Conservation (phyloP, 2,329 filamentous ascomycete species). For the Pseudogymnoascus sp. region DNA sequence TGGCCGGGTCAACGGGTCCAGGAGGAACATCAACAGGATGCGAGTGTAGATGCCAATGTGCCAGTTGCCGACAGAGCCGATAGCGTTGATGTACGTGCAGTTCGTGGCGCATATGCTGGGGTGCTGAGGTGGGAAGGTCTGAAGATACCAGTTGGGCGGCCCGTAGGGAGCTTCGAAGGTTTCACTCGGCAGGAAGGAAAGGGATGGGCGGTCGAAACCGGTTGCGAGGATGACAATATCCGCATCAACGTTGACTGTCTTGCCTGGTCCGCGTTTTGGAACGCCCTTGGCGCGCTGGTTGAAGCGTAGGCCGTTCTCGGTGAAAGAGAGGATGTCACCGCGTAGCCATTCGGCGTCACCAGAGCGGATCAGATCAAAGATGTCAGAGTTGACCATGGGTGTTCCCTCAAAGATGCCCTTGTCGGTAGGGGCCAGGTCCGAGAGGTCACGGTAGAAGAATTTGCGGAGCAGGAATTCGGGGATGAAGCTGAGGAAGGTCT, state of each 20-base stretch:
- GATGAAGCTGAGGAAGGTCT: constrained; percentile 69
- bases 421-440: constrained; percentile 61
- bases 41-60: constrained; percentile 87
- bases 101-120: constrained; percentile 73
- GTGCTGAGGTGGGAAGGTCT: constrained; percentile 72
- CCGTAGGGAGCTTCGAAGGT: constrained; percentile 66
- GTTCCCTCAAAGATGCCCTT: constrained; percentile 77
- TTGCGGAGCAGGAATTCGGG: constrained; percentile 67
- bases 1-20: constrained; percentile 69
- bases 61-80: constrained; percentile 78
- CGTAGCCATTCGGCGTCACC: constrained; percentile 72
- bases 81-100: constrained; percentile 72
- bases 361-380: constrained; percentile 66
- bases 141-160: constrained; percentile 82
- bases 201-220: constrained; percentile 66
- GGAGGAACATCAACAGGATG: constrained; percentile 77
- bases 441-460: constrained; percentile 76
- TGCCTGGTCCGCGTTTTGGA: constrained; percentile 66
- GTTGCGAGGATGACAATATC: constrained; percentile 81
- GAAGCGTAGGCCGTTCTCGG: constrained; percentile 57
- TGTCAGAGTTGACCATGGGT: constrained; percentile 78
- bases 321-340: constrained; percentile 66
- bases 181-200: constrained; percentile 66
- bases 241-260: constrained; percentile 56
- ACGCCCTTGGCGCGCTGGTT: constrained; percentile 66